Evolutionary conservation across 2,329 filamentous ascomycete genomes (phyloP).

Genomic region (Clonostachys byssicola): DNA sequence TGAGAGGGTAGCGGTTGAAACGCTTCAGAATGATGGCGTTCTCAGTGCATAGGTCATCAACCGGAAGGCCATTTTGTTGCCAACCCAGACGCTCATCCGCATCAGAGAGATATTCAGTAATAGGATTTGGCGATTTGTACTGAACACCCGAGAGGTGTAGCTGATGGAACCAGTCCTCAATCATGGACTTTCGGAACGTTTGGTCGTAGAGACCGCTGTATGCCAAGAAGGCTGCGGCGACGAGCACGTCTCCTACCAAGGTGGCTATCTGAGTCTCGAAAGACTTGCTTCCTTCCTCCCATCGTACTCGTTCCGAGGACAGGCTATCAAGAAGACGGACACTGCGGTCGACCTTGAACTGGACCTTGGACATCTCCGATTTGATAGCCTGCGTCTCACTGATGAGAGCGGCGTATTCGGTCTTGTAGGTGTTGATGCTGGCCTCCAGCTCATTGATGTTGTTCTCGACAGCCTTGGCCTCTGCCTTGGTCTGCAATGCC

Average conservation of each 20-base stretch:
- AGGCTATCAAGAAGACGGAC: conserved; percentile 91
- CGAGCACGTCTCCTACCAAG: conserved; percentile 89
- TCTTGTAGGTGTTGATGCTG: conserved; percentile 94
- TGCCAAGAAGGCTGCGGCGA: conserved; percentile 94
- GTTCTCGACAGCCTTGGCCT: conserved; percentile 86
- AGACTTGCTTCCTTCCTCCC: conserved; percentile 96
- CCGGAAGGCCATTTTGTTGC: conserved; percentile 90
- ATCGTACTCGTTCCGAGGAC: conserved; percentile 86
- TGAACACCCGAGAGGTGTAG: conserved; percentile 88
- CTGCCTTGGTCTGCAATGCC: conserved; percentile 86
- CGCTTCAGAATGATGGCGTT: conserved; percentile 96
- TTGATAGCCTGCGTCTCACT: conserved; percentile 98
- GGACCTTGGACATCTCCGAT: conserved; percentile 89
- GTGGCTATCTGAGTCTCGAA: conserved; percentile 98
- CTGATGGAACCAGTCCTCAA: conserved; percentile 96
- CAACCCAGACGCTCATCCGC: conserved; percentile 92
- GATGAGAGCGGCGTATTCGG: conserved; percentile 91
- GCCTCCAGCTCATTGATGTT: conserved; percentile 79
- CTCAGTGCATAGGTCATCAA: conserved; percentile 96
- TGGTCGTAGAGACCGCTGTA: conserved; percentile 98
- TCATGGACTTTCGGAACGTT: conserved; percentile 95
- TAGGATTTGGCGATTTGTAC: conserved; percentile 89
- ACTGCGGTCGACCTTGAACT: conserved; percentile 97
- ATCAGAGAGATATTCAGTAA: conserved; percentile 94
- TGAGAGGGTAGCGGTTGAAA: conserved; percentile 97